Conservation (phyloP, 2,329 filamentous ascomycete genomes). For the Penicillium sp. region DNA sequence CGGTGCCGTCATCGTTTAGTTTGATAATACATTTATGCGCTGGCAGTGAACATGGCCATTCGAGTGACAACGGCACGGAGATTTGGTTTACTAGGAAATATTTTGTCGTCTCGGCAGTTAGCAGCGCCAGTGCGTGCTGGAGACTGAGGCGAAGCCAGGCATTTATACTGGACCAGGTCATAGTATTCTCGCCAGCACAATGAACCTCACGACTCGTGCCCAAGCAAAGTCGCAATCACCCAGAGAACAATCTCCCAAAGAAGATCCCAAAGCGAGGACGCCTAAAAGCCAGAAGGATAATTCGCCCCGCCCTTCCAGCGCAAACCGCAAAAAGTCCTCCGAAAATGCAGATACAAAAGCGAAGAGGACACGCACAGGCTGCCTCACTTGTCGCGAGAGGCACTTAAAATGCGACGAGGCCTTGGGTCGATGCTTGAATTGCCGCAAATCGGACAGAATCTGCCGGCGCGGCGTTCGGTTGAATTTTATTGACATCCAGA, state of each 20-base stretch:
- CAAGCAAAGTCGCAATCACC: slow-evolving; percentile 13
- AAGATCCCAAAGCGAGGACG: slow-evolving; percentile 11
- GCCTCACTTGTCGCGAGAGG: slow-evolving; percentile 82
- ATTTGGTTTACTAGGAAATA: slow-evolving; percentile 18
- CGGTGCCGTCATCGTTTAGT: neutral
- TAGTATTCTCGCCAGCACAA: neutral
- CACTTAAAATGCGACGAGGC: slow-evolving; percentile 91
- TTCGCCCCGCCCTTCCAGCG: slow-evolving; percentile 14
- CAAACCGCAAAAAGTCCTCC: slow-evolving; percentile 25
- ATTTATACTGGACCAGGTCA: neutral
- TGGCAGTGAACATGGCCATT: slow-evolving; percentile 25
- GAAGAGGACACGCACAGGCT: slow-evolving; percentile 86
- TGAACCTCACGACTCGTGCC: slow-evolving; percentile 20
- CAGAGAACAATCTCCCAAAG: slow-evolving; percentile 3
- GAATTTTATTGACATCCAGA: slow-evolving; percentile 86
- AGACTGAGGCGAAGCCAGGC: slow-evolving; percentile 14
- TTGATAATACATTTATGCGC: neutral
- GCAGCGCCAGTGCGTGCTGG: slow-evolving; percentile 16
- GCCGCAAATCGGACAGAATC: slow-evolving; percentile 78
- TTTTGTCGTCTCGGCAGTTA: slow-evolving; percentile 7
- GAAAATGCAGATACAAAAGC: slow-evolving; percentile 56
- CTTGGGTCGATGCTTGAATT: slow-evolving; percentile 69
- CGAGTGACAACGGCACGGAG: slow-evolving; percentile 12
- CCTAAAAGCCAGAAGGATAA: slow-evolving; percentile 18
- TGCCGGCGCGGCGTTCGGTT: slow-evolving; percentile 85